Evolutionary conservation across 2,329 filamentous ascomycete genomes (phyloP), one percentile per base, ranked within the genome.

Genomic region (Beauveria asiatica): DNA sequence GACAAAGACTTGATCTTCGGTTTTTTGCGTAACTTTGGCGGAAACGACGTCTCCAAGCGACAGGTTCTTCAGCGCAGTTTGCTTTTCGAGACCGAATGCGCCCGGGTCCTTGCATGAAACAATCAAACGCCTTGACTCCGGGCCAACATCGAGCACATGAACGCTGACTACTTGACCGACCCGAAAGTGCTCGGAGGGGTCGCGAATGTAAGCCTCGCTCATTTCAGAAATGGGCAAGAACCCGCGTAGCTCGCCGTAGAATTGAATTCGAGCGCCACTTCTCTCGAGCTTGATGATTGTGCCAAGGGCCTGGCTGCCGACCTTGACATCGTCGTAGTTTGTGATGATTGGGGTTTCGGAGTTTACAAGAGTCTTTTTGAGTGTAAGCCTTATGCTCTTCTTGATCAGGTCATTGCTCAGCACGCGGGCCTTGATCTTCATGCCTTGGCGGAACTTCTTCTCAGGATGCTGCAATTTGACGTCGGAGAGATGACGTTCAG

Each of bases 171-270:
- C 93, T 72, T 99, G 94, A 0, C 94, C 95, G 48, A 86, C 76
- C 41, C 88, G 86, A 77, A 99, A 99, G 74, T 97, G 92, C 68
- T 95, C 86, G 50, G 83, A 84, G 5, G 94, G 92, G 68, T 97
- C 89, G 65, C 88, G 84, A 68, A 99, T 97, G 70, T 88, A 97
- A 11, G 92, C 92, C 72, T 99, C 94, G 71, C 94, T 97, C 94
- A 99, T 99, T 74, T 99, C 93, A 1, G 90, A 90, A 0, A 96
- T 87, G 2, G 94, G 94, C 59, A 99, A 80, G 76, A 95, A 99
- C 9, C 89, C 95, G 65, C 85, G 84, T 21, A 99, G 79, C 9
- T 80, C 76, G 19, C 91, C 91, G 68, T 95, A 99, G 74, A 97
- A 99, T 70, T 96, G 91, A 57, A 99, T 88, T 19, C 93, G 84